A percentile compares a stretch with the other conserved stretches of the same genome.
Evolutionary conservation across 2,329 filamentous ascomycete genomes (phyloP).

Genomic region (Venturia effusa): DNA sequence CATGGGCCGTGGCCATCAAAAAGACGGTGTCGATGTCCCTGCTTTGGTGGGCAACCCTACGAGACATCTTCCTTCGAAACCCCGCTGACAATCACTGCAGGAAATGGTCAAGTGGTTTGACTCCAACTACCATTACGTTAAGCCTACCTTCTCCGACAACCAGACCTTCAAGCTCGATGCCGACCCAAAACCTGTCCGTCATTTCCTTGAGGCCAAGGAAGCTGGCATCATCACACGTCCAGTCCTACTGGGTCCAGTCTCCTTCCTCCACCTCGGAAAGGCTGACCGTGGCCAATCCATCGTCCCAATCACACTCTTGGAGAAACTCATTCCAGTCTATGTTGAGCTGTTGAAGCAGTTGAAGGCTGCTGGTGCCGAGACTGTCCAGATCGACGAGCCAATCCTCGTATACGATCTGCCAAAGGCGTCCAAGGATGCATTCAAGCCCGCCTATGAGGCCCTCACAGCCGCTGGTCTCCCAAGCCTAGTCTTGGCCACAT

Average conservation of each 20-base stretch:
- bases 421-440: slow-evolving; percentile 83
- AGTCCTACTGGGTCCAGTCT: slow-evolving; percentile 89
- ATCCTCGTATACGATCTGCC: slow-evolving; percentile 91
- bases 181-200: slow-evolving; percentile 84
- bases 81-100: slow-evolving; percentile 22
- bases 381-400: slow-evolving; percentile 97
- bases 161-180: slow-evolving; percentile 85
- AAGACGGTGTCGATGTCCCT: slow-evolving; percentile 85
- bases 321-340: slow-evolving; percentile 90
- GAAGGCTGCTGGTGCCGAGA: slow-evolving; percentile 91
- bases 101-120: slow-evolving; percentile 99
- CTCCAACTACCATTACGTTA: slow-evolving; percentile 99
- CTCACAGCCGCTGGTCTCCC: slow-evolving; percentile 72
- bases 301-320: slow-evolving; percentile 84
- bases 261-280: slow-evolving; percentile 96
- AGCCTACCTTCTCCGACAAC: slow-evolving; percentile 94
- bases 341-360: slow-evolving; percentile 85
- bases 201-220: slow-evolving; percentile 97
- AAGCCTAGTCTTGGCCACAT: slow-evolving; percentile 84
- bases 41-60: slow-evolving; percentile 45
- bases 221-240: slow-evolving; percentile 87
- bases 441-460: slow-evolving; percentile 96
- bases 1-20: slow-evolving; percentile 98
- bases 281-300: slow-evolving; percentile 91
- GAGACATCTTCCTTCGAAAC: no score